phyloP scores from a whole-genome alignment of 2,329 filamentous ascomycete genomes.

The Camptophora hylomeconis region DNA sequence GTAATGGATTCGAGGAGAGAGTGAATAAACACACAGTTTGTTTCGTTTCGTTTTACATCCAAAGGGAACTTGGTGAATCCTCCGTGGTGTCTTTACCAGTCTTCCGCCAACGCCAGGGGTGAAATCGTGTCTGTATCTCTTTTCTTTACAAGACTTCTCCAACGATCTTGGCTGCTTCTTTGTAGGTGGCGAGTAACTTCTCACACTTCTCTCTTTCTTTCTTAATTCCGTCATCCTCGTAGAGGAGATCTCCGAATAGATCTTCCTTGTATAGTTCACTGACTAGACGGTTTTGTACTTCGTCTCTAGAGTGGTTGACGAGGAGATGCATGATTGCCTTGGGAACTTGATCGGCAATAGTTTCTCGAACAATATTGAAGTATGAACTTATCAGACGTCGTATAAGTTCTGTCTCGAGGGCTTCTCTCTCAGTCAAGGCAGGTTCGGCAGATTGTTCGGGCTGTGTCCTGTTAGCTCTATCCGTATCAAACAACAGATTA shows the following conservation, averaged over 20 bases:
- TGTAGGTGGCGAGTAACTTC: constrained; percentile 86
- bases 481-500: constrained; percentile 13
- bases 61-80: no score
- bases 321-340: constrained; percentile 98
- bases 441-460: constrained; percentile 50
- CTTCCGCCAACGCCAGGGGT: no score
- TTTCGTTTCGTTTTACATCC: no score
- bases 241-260: constrained; percentile 82
- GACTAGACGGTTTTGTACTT: constrained; percentile 91
- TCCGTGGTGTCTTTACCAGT: no score
- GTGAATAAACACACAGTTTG: no score
- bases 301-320: constrained; percentile 96
- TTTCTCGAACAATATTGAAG: constrained; percentile 97
- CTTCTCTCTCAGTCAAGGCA: constrained; percentile 85
- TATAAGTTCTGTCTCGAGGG: constrained; percentile 95
- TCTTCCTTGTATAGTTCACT: constrained; percentile 89
- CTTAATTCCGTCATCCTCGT: constrained; percentile 96
- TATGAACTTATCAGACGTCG: constrained; percentile 93
- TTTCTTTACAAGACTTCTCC: constrained; percentile 68
- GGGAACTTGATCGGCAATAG: constrained; percentile 95
- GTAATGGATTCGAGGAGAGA: no score
- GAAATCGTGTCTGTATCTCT: neutral
- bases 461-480: constrained; percentile 14
- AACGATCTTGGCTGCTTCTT: constrained; percentile 95
- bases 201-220: constrained; percentile 98